Evolutionary conservation across 1,284 basidiomycete genomes (phyloP), one percentile per base, ranked within the genome.

Genomic region (Tetrapyrgos nigripes): DNA sequence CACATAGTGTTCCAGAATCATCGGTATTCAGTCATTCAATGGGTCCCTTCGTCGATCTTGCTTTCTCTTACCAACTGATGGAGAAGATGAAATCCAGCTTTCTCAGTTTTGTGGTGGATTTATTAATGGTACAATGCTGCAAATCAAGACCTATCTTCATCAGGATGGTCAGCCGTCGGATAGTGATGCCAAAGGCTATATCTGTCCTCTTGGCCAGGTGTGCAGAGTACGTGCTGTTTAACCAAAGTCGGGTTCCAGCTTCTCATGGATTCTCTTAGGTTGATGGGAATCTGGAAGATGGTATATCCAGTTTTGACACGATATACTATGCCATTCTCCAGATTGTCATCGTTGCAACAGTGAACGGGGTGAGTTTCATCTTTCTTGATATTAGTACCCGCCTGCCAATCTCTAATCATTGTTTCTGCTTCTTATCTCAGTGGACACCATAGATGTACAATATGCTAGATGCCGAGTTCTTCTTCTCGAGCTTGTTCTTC

Each of bases 401-500:
- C 31, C 14, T 33, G 31, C 8, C 31, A 33, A 33, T 8, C 31
- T 8, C 14, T 14, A 33, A 8, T 8, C 14, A 33, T 33, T n/a
- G n/a, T n/a, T n/a, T n/a, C n/a, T n/a, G n/a, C n/a, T n/a, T n/a
- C n/a, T n/a, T n/a, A n/a, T n/a, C n/a, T 19, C 59, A 91, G 87
- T 93, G 90, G 91, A 79, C 88, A 2, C 76, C 83, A 0, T 78
- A 92, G 59, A 98, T 98, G 97, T 98, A 98, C 74, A 73, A 79
- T 45, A 91, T 94, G 82, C 93, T 98, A 75, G 93, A 96, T 66
- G 83, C 96, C 1, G 97, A 99, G 71, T 97, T 92, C 75, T 94
- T 93, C 69, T 76, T 90, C 8, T 94, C 95, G 0, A 91, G 86
- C 65, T 78, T 95, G 62, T 98, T 94, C 77, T 98, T 96, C 78